Base-by-base conservation (phyloP, 495 filamentous ascomycete species). In the Amphirosellinia nigrospora region DNA sequence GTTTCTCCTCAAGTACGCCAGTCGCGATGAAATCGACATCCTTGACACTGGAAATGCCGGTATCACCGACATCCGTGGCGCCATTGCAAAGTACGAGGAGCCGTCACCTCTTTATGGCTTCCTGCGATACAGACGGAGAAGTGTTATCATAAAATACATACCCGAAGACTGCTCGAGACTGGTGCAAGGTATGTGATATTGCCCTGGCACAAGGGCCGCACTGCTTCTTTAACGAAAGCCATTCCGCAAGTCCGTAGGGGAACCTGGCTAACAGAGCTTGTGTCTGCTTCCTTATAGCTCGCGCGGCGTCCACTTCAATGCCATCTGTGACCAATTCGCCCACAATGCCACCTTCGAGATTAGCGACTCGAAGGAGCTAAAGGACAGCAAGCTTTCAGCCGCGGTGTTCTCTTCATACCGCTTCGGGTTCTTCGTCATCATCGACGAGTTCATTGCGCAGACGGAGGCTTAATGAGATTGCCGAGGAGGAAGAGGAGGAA, bases 1-100 rank as follows among this genome's bases (percentile, higher is more conserved):
- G 96, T 94, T 99, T 79, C 88, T 98, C 67, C 89, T 98, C 68
- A 94, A 96, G 75, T 99, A 99, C 78, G 85, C 87, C 53, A 90
- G 92, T 70, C 90, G 96, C 75, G 96, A 98, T 83, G 93, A 94
- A 73, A 88, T 98, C 23, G 90, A 93, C 71, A 82, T 98, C 32
- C 85, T 94, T 26, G 88, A 86, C 48, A 88, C 87, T 68, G 96
- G 96, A 43, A 92, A 83, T 74, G 93, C 93, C 66, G 96, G 96
- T 61, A 92, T 96, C 41, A 86, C 89, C 73, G 96, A 97, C 77
- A 88, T 96, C 59, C 89, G 94, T 67, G 89, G 88, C 70, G 85
- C 89, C 52, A 89, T 98, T 71, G 89, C 90, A 38, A 83, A 86
- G 71, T 96, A 97, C 74, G 87, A 90, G 45, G 93, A 98, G 68